Evolutionary conservation across 2,329 filamentous ascomycete species (phyloP).

Genomic region (Aspergillus neoniger): DNA sequence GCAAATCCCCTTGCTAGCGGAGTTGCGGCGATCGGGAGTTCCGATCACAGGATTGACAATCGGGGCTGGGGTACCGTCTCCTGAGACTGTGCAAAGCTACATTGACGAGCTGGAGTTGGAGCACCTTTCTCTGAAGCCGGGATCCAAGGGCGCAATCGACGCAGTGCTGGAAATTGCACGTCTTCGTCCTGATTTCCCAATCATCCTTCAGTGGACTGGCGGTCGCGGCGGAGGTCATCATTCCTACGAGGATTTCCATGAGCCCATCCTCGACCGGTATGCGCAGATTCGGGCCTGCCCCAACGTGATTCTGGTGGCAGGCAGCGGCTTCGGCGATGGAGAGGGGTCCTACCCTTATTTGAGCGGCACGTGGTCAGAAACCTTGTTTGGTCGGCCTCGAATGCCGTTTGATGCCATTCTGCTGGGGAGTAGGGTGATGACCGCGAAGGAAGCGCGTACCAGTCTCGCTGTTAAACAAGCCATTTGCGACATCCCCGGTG

Average conservation of each 20-base stretch:
- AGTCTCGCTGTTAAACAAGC: neutral
- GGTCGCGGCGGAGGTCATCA: slow-evolving; percentile 2
- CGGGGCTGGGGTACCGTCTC: neutral
- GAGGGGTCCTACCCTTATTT: neutral
- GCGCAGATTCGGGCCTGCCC: neutral
- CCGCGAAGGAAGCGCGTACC: neutral
- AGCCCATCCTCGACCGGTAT: neutral
- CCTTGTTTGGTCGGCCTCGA: neutral
- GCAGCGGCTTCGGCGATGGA: neutral
- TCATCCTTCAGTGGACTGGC: slow-evolving; percentile 2
- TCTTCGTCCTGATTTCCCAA: neutral
- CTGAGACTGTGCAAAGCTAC: neutral
- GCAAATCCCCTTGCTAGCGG: slow-evolving; percentile 2
- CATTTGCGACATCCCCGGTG: neutral
- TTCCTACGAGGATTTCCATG: slow-evolving; percentile 4
- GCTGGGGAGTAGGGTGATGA: neutral
- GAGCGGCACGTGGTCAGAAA: neutral
- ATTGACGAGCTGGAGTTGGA: neutral
- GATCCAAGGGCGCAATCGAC: neutral
- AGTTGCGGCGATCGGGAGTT: neutral
- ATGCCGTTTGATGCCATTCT: slow-evolving; percentile 5
- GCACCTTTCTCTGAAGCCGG: slow-evolving; percentile 1
- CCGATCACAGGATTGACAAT: neutral
- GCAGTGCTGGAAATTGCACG: neutral
- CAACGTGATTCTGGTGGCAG: neutral